Conservation (phyloP, 1,284 basidiomycete species). For the Ganoderma meredithae region DNA sequence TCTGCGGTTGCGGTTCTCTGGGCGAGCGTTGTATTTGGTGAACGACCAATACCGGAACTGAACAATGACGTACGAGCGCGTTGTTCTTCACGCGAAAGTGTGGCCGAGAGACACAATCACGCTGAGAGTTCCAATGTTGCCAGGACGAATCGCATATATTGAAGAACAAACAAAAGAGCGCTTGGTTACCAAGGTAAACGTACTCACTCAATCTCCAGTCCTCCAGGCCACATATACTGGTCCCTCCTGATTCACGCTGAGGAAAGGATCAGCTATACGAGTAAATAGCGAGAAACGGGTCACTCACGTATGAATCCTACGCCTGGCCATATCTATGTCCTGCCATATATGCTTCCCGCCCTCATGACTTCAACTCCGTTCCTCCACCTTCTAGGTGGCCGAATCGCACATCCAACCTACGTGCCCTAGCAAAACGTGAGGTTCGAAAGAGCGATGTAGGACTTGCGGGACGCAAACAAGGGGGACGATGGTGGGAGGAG, state of each 20-base stretch:
- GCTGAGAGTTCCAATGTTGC: neutral
- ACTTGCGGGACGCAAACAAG: neutral
- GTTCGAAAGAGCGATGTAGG: no score
- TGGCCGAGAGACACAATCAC: neutral
- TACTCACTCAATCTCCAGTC: neutral
- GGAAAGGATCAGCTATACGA: neutral
- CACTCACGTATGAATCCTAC: neutral
- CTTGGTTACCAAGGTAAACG: neutral
- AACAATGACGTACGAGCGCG: neutral
- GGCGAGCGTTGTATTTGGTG: neutral
- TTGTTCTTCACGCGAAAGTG: neutral
- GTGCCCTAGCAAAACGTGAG: neutral
- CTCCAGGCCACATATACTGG: neutral
- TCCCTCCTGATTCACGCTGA: neutral
- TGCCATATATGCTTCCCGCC: neutral
- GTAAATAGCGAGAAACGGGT: neutral
- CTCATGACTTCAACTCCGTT: neutral
- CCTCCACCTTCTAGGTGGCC: neutral
- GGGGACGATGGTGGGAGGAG: neutral
- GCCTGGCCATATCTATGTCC: neutral
- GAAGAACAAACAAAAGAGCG: neutral
- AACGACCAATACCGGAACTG: neutral
- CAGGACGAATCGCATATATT: neutral
- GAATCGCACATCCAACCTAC: neutral
- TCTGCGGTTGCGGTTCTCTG: neutral